Evolutionary conservation across 2,329 filamentous ascomycete species (phyloP).

Genomic region (Sordariomycetes sp.): DNA sequence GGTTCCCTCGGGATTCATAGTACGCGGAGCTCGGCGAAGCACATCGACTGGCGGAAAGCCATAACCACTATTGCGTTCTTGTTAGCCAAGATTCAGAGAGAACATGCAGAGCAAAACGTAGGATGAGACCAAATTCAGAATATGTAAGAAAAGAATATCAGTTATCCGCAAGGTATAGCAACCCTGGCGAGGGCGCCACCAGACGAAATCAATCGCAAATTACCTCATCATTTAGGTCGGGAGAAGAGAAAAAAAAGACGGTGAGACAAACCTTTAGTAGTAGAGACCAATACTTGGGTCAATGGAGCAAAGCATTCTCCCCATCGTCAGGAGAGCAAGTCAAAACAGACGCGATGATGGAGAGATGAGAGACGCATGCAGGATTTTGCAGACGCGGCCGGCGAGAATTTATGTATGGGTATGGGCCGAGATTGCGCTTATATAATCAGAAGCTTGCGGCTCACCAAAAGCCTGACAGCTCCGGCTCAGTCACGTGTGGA

Average conservation of each 20-base stretch:
- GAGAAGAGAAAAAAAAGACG: slow-evolving; percentile 4
- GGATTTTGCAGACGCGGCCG: neutral
- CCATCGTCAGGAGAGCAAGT: too few species aligned
- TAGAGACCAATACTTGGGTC: neutral
- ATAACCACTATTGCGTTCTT: neutral
- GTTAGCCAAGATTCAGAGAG: slow-evolving; percentile 8
- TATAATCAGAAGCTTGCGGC: neutral
- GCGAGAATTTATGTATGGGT: neutral
- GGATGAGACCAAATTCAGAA: slow-evolving; percentile 55
- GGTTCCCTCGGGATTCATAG: too few species aligned
- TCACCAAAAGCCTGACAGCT: neutral
- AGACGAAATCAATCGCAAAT: slow-evolving; percentile 95
- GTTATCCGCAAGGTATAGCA: slow-evolving; percentile 62
- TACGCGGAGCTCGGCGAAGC: too few species aligned
- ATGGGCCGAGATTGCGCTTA: neutral
- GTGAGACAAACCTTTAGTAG: slow-evolving; percentile 5
- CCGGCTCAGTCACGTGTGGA: slow-evolving; percentile 1
- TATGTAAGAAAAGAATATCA: slow-evolving; percentile 99
- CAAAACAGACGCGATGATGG: too few species aligned
- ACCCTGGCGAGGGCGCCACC: slow-evolving; percentile 86
- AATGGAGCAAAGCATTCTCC: too few species aligned
- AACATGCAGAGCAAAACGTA: neutral
- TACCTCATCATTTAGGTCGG: slow-evolving; percentile 66
- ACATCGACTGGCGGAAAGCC: neutral
- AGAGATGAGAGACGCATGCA: neutral